Percentiles rank a stretch among this genome's conserved stretches.
phyloP scores from a whole-genome alignment of 2,329 filamentous ascomycete genomes.

The Cladophialophora psammophila region DNA sequence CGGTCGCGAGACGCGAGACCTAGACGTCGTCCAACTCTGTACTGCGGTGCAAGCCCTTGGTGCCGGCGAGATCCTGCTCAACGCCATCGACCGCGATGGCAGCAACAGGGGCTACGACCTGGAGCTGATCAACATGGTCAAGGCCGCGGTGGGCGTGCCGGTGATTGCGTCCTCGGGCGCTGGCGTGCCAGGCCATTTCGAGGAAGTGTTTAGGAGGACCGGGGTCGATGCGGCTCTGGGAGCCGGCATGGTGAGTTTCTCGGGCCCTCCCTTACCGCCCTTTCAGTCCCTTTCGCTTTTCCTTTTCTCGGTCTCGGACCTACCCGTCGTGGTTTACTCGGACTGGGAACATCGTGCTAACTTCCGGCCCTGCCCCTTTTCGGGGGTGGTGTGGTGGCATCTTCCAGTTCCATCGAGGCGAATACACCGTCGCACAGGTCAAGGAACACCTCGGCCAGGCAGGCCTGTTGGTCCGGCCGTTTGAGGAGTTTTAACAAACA shows the following conservation, averaged over 20 bases:
- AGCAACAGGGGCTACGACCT: constrained; percentile 94
- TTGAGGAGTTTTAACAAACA: constrained; percentile 63
- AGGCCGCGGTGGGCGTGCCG: constrained; percentile 84
- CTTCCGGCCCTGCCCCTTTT: too few species aligned
- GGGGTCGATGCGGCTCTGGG: constrained; percentile 90
- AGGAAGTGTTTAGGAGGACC: constrained; percentile 86
- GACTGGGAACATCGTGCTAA: neutral
- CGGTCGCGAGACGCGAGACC: constrained; percentile 88
- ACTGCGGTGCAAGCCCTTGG: constrained; percentile 96
- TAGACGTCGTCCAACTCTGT: constrained; percentile 88
- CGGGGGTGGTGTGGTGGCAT: neutral
- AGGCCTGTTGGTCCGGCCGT: constrained; percentile 79
- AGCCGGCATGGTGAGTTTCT: constrained; percentile 77
- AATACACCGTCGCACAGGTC: constrained; percentile 93
- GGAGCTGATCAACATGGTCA: constrained; percentile 88
- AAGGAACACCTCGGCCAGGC: constrained; percentile 79
- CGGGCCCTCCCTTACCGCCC: neutral
- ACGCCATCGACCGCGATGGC: constrained; percentile 97
- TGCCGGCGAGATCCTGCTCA: constrained; percentile 89
- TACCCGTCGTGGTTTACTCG: neutral
- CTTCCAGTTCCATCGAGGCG: constrained; percentile 81
- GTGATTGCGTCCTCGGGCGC: constrained; percentile 96
- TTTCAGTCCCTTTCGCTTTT: neutral
- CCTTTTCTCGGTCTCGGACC: neutral
- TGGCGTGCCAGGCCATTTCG: constrained; percentile 85